phyloP scores from a whole-genome alignment of 192 early-diverging fungal species.

The Coemansia umbellata region DNA sequence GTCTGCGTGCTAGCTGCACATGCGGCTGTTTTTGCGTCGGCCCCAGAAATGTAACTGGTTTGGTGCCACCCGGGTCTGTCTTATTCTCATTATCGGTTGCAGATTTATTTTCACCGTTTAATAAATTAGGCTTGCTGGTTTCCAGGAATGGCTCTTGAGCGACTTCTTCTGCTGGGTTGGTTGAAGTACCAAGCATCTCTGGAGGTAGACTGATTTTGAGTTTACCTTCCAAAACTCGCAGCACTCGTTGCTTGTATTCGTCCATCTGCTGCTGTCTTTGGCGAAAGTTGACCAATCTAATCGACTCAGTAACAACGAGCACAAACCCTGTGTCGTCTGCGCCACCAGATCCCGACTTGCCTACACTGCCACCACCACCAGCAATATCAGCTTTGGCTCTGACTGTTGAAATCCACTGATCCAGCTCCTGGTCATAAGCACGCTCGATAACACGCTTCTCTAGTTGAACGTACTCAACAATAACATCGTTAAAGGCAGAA shows the following conservation, averaged over 20 bases:
- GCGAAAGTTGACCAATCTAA: constrained; percentile 20
- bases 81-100: no score
- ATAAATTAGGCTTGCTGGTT: no score
- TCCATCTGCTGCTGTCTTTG: constrained; percentile 42
- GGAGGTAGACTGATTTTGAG: constrained; percentile 20
- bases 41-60: no score
- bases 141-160: no score
- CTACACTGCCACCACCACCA: neutral
- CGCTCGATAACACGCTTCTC: constrained; percentile 39
- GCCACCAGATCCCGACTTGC: neutral
- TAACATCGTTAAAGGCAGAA: constrained; percentile 32
- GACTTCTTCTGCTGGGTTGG: no score
- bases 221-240: constrained; percentile 20
- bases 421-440: constrained; percentile 23
- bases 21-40: neutral
- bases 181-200: neutral
- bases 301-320: constrained; percentile 9
- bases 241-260: constrained; percentile 34
- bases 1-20: neutral
- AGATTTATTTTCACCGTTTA: no score
- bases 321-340: neutral
- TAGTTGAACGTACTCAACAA: constrained; percentile 33
- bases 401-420: constrained; percentile 13
- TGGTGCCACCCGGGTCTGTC: no score
- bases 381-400: neutral